phyloP scores from a whole-genome alignment of 2,329 filamentous ascomycete species.

The Grosmannia clavigera region DNA sequence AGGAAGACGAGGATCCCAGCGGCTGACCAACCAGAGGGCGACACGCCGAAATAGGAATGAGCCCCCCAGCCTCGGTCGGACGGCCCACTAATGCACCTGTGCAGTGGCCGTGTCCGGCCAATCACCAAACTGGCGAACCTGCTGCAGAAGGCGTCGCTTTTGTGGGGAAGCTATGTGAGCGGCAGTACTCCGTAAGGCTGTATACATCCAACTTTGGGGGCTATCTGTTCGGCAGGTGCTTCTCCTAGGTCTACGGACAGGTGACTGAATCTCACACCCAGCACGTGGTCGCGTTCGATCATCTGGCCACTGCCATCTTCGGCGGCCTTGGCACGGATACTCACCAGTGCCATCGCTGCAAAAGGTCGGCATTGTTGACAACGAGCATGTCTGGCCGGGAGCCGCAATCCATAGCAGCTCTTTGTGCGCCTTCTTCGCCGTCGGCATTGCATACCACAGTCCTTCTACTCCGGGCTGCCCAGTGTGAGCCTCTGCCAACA shows the following conservation, averaged over 20 bases:
- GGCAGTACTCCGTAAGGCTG: no score
- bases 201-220: no score
- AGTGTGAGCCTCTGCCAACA: constrained; percentile 13
- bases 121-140: not conserved
- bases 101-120: not conserved
- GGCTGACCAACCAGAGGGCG: not conserved
- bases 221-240: no score
- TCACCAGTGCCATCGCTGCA: constrained; percentile 24
- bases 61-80: not conserved
- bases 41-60: not conserved
- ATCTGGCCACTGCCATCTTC: not conserved
- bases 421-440: not conserved
- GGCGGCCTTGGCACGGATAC: not conserved
- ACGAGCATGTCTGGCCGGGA: constrained; percentile 31
- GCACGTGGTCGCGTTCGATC: not conserved
- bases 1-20: not conserved
- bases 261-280: no score
- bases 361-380: constrained; percentile 40
- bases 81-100: not conserved
- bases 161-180: not conserved
- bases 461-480: constrained; percentile 24
- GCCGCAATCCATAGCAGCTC: not conserved
- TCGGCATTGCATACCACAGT: constrained; percentile 23
- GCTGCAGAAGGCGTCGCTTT: not conserved
- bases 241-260: no score